Base-by-base conservation (phyloP, 768 basidiomycete genomes). In the Boletus rubropictus region DNA sequence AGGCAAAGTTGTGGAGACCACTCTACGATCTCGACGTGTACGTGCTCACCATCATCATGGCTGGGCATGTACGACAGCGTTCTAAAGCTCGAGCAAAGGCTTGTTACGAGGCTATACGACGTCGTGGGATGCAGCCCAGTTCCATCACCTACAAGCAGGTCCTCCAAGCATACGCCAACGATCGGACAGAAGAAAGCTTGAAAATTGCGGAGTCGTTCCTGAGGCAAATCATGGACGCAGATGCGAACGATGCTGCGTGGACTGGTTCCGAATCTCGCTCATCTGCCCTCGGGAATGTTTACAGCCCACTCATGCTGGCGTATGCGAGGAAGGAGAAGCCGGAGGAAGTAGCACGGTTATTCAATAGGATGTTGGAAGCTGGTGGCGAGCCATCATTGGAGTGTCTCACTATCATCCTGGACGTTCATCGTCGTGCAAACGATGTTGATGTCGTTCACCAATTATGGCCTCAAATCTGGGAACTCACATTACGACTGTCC, bases 21-120 rank as follows among this genome's bases (percentile, higher is more conserved):
- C 58, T 66, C 22, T 52, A 79, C 15, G 63, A 69, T 31, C 61
- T 82, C 50, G 79, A 78, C 50, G 70, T 75, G 31, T 83, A 81
- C 58, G 69, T 82, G 36, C 72, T 89, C 50, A 88, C 88, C 21
- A 81, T 86, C 58, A 66, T 95, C 60, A 82, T 92, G 73, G 72
- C 77, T 7, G 86, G 82, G 0, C 86, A 81, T 62, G 69, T 95
- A 44, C 78, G 79, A 15, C 53, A 57, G 2, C 76, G 79, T 4
- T 68, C 84, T 27, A 72, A 69, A 42, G 53, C 58, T 5, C 69
- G 69, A 37, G 91, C 92, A 3, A 80, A 73, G 68, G 72, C 64
- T 15, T 71, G 88, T 5, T 85, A 87, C 58, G 76, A 83, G 20
- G 78, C 85, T 40, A 95, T 98, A 83, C 60, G 69, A 15, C 57